phyloP scores from a whole-genome alignment of 495 filamentous ascomycete species.

The Aspergillus affinis region DNA sequence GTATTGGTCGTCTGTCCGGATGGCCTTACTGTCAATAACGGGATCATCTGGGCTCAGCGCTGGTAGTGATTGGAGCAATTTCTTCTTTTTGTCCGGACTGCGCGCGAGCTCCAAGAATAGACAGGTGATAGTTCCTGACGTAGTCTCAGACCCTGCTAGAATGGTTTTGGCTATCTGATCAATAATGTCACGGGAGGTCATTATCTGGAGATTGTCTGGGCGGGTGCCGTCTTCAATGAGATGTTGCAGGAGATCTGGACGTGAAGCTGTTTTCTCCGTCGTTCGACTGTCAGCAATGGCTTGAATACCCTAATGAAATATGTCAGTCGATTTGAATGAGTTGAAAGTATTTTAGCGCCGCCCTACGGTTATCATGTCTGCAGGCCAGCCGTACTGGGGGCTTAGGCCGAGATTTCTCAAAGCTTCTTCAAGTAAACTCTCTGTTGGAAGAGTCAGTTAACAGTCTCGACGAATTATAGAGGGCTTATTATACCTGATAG shows the following conservation, averaged over 20 bases:
- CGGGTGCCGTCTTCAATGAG: background rate
- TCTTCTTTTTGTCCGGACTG: background rate
- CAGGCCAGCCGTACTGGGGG: background rate
- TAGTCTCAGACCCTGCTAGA: background rate
- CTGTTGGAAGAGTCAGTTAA: background rate
- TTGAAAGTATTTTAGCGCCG: background rate
- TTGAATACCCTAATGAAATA: background rate
- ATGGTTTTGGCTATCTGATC: background rate
- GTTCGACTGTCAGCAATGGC: background rate
- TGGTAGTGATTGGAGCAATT: background rate
- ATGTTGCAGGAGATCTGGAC: background rate
- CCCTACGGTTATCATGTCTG: background rate
- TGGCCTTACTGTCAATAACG: constrained; percentile 2
- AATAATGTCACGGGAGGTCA: background rate
- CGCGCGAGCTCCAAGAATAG: background rate
- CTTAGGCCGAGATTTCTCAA: background rate
- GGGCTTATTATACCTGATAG: background rate
- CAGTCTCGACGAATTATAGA: background rate
- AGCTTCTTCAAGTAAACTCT: background rate
- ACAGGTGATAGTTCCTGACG: background rate
- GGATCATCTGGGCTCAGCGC: background rate
- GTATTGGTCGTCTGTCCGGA: constrained; percentile 5
- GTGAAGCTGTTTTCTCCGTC: background rate
- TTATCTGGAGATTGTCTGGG: background rate
- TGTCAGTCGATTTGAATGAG: background rate